These are phyloP conservation scores for Thielaviopsis ethacetica DNA, from an alignment of 2,329 filamentous ascomycete species.

Conservation along the genomic window DNA sequence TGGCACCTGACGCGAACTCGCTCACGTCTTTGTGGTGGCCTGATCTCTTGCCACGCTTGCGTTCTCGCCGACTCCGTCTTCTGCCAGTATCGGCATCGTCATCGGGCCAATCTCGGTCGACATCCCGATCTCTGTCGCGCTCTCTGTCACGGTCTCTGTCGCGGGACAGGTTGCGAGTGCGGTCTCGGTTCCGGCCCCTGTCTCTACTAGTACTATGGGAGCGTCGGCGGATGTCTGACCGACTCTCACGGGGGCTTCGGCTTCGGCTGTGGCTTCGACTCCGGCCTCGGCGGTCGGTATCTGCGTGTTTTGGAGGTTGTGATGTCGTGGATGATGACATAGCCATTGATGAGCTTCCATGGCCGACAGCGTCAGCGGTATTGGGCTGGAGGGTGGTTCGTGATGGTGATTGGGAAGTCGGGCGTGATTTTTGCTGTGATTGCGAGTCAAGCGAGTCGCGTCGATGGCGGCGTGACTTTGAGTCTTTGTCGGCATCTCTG, in stretches of 20 bases:
- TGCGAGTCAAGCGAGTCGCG: slow-evolving; percentile 2
- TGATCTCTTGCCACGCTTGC: slow-evolving; percentile 4
- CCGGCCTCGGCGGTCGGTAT: not conserved
- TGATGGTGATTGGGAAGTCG: slow-evolving; percentile 2
- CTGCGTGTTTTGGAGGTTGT: not conserved
- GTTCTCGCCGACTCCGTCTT: slow-evolving; percentile 6
- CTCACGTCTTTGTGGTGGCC: not conserved
- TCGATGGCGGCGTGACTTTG: slow-evolving; percentile 3
- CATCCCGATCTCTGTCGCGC: slow-evolving; percentile 21
- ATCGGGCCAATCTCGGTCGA: slow-evolving; percentile 15
- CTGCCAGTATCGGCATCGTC: slow-evolving; percentile 13
- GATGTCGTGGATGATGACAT: not conserved
- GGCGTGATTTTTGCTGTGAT: not conserved
- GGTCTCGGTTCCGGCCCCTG: slow-evolving; percentile 8
- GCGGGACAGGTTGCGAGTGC: slow-evolving; percentile 21
- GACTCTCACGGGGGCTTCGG: not conserved
- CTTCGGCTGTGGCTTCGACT: slow-evolving; percentile 3
- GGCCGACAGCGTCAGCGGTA: not conserved
- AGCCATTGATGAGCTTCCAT: not conserved
- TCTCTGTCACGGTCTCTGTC: slow-evolving; percentile 20
- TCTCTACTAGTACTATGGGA: slow-evolving; percentile 6
- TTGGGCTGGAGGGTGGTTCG: not conserved
- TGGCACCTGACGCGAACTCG: slow-evolving; percentile 25
- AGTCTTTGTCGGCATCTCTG: not conserved
- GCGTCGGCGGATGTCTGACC: not conserved